A percentile compares a stretch with the other conserved stretches of the same genome.
Evolutionary conservation across 2,329 filamentous ascomycete species (phyloP).

Genomic region (Emergomyces orientalis): DNA sequence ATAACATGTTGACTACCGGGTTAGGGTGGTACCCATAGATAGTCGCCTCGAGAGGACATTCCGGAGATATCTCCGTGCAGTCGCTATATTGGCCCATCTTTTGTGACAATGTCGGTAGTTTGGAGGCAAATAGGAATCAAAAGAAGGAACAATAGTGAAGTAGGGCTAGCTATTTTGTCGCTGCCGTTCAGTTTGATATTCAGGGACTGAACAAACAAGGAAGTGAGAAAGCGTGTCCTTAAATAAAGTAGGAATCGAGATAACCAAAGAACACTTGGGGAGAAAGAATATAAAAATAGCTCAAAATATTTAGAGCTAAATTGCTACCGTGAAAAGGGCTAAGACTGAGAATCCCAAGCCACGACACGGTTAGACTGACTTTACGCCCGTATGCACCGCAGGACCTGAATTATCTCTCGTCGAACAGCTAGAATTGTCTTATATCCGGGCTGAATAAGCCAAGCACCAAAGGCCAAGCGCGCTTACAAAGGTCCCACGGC

Average conservation of each 20-base stretch:
- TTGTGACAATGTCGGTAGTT: background rate
- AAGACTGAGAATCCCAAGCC: background rate
- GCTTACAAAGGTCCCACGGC: background rate
- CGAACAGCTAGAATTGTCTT: background rate
- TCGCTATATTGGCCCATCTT: background rate
- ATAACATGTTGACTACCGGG: background rate
- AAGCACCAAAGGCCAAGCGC: background rate
- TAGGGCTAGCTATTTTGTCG: background rate
- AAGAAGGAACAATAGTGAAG: background rate
- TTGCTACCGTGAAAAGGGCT: background rate
- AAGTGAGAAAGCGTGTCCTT: background rate
- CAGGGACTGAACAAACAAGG: too few relatives aligned
- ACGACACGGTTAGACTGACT: background rate
- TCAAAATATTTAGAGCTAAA: background rate
- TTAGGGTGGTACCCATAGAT: constrained; percentile 5
- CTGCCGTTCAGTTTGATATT: background rate
- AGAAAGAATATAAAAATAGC: background rate
- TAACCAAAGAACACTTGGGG: background rate
- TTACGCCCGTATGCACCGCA: background rate
- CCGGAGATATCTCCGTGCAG: background rate
- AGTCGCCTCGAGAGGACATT: background rate
- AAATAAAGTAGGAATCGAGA: background rate
- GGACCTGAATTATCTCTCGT: background rate
- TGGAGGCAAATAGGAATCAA: too few relatives aligned
- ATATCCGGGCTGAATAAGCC: background rate